Percentiles rank a stretch among this genome's conserved stretches.
Evolutionary conservation across 768 basidiomycete genomes (phyloP).

Genomic region (Strobilomyces echinocephalus): DNA sequence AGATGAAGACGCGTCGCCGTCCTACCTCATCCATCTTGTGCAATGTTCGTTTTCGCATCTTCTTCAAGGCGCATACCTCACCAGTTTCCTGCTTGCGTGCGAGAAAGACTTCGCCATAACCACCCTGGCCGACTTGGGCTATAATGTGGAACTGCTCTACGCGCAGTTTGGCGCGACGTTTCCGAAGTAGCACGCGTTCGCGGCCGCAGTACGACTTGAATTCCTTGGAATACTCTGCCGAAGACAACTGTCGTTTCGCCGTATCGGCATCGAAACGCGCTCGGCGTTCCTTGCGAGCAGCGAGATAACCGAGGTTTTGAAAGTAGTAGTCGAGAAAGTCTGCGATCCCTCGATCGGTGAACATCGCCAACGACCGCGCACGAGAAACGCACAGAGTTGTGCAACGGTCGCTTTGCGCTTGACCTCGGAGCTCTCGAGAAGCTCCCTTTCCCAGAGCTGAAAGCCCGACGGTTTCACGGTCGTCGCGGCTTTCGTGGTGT

Average conservation of each 20-base stretch:
- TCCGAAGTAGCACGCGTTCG: conserved; percentile 88
- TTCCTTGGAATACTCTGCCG: conserved; percentile 63
- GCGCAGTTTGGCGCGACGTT: conserved; percentile 85
- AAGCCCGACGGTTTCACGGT: conserved; percentile 52
- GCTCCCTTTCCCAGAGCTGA: conserved; percentile 80
- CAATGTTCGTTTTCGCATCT: conserved; percentile 91
- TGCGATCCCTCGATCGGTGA: conserved; percentile 28
- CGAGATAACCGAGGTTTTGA: conserved; percentile 86
- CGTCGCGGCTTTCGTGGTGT: conserved; percentile 35
- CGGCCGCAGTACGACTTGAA: conserved; percentile 91
- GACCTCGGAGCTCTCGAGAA: conserved; percentile 81
- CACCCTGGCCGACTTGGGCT: conserved; percentile 97
- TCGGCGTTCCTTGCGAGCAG: conserved; percentile 79
- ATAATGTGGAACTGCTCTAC: conserved; percentile 98
- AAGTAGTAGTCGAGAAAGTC: conserved; percentile 99
- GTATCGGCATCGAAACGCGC: conserved; percentile 82
- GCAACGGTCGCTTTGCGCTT: conserved; percentile 95
- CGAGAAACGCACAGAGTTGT: conserved; percentile 72
- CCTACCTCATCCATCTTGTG: conserved; percentile 97
- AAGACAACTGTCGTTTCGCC: conserved; percentile 51
- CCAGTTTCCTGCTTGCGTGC: conserved; percentile 94
- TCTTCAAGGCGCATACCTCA: conserved; percentile 95
- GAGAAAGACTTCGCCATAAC: conserved; percentile 96
- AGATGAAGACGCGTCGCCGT: not conserved
- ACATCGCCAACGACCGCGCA: conserved; percentile 6